Evolutionary conservation across 441 rosid species (phyloP), one percentile per base, ranked within the genome.

Genomic region (Pelargonium cotyledonis): DNA sequence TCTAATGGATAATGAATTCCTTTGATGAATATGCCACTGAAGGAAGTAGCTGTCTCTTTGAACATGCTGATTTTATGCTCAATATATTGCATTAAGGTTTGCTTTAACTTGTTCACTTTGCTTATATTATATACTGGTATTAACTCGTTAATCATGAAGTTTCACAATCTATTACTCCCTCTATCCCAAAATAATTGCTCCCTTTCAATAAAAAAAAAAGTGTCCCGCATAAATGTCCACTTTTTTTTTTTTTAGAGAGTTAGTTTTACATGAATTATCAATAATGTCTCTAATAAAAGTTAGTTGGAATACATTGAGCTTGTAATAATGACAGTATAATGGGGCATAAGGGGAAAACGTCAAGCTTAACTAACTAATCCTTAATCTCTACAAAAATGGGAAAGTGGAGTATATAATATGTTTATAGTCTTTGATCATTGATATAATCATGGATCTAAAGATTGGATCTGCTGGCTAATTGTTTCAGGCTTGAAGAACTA

Each of bases 401-500:
- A 38, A 38, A 38, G 41, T 38, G 41, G 41, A 6, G 41, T 38
- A 38, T 38, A 6, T 38, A 38, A 6, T 38, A 38, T 38, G 41
- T 38, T 38, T 38, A 38, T 38, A 38, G 41, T 38, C 41, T 2
- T 38, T 6, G 41, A 38, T 38, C 8, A 8, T 67, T 68, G 21
- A 26, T 0, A 14, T 47, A 43, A 67, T 55, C 44, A 57, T 51
- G 41, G 23, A 51, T 66, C 43, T 65, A 63, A 68, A 41, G 64
- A 9, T 61, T 65, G 55, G 18, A 49, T 69, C 38, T 63, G 51
- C 16, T 67, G 66, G 38, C 51, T 16, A 18, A 35, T 51, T 29
- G 62, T 74, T 82, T 72, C 85, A 95, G 99, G 93, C 88, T 90
- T n/a, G 94, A 91, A 80, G 97, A 91, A 81, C 92, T 94, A 77